Percentiles rank a stretch among this genome's conserved stretches.
These are phyloP conservation scores for Candida sp. DNA, from an alignment of 1,139 yeast genomes.

Conservation along the genomic window DNA sequence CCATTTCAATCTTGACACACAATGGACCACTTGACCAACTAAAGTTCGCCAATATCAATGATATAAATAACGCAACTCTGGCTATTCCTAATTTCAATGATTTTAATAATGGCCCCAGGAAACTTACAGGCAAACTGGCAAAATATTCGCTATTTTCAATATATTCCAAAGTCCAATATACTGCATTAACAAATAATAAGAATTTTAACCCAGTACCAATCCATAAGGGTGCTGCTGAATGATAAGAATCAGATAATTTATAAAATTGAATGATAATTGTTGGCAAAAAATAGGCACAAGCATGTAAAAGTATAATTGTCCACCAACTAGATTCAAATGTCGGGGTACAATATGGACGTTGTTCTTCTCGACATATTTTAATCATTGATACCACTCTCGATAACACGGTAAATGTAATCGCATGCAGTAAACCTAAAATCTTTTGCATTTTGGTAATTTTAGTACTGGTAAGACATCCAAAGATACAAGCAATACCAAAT, in stretches of 20 bases:
- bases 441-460: conserved; percentile 20
- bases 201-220: conserved; percentile 62
- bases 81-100: conserved; percentile 63
- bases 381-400: conserved; percentile 63
- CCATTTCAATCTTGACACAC: conserved; percentile 65
- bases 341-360: conserved; percentile 69
- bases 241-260: conserved; percentile 68
- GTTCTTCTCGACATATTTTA: conserved; percentile 88
- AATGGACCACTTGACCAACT: conserved; percentile 89
- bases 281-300: conserved; percentile 61
- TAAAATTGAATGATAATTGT: conserved; percentile 66
- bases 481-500: conserved; percentile 56
- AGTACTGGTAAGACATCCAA: conserved; percentile 29
- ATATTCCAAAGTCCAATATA: conserved; percentile 79
- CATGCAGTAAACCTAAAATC: conserved; percentile 58
- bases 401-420: conserved; percentile 57
- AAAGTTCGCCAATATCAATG: conserved; percentile 70
- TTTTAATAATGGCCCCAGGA: conserved; percentile 36
- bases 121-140: conserved; percentile 13
- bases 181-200: conserved; percentile 55
- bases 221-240: conserved; percentile 87
- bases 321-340: conserved; percentile 68
- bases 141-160: conserved; percentile 50
- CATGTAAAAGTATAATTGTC: conserved; percentile 53
- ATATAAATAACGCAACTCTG: conserved; percentile 66